Conservation (phyloP, 768 basidiomycete species). For the Boletus reticuloceps region DNA sequence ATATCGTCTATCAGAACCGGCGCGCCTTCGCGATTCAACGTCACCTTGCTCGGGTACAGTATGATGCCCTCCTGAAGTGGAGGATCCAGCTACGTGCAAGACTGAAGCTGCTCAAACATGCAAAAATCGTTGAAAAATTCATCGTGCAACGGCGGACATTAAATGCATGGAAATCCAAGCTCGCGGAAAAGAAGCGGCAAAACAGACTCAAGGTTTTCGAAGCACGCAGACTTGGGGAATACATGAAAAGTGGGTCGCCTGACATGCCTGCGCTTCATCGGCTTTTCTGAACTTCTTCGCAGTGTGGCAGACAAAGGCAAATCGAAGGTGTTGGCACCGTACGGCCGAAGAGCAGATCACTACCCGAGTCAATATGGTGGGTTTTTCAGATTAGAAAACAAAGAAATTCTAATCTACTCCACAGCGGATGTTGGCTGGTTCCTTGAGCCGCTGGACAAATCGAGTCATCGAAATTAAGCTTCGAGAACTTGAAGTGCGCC, state of each 20-base stretch:
- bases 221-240: slow-evolving; percentile 29
- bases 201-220: slow-evolving; percentile 45
- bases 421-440: slow-evolving; percentile 51
- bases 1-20: slow-evolving; percentile 45
- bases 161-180: slow-evolving; percentile 45
- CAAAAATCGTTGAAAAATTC: slow-evolving; percentile 50
- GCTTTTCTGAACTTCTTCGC: slow-evolving; percentile 7
- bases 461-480: slow-evolving; percentile 72
- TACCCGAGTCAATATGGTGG: slow-evolving; percentile 40
- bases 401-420: slow-evolving; percentile 1
- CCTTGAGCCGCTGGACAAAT: slow-evolving; percentile 64
- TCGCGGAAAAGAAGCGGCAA: slow-evolving; percentile 44
- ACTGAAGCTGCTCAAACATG: slow-evolving; percentile 50
- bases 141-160: slow-evolving; percentile 49
- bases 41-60: slow-evolving; percentile 32
- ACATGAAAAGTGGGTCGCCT: slow-evolving; percentile 34
- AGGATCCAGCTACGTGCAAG: slow-evolving; percentile 49
- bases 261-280: background rate
- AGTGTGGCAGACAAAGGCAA: slow-evolving; percentile 50
- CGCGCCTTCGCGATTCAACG: slow-evolving; percentile 45
- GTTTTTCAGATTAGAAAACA: slow-evolving; percentile 5
- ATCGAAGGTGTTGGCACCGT: slow-evolving; percentile 37
- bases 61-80: slow-evolving; percentile 55
- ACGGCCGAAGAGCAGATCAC: slow-evolving; percentile 44
- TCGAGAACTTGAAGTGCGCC: slow-evolving; percentile 62